Percentiles rank a stretch among this genome's conserved stretches.
Conservation (phyloP, 2,329 filamentous ascomycete genomes). For the Epicoccum sorghinum region DNA sequence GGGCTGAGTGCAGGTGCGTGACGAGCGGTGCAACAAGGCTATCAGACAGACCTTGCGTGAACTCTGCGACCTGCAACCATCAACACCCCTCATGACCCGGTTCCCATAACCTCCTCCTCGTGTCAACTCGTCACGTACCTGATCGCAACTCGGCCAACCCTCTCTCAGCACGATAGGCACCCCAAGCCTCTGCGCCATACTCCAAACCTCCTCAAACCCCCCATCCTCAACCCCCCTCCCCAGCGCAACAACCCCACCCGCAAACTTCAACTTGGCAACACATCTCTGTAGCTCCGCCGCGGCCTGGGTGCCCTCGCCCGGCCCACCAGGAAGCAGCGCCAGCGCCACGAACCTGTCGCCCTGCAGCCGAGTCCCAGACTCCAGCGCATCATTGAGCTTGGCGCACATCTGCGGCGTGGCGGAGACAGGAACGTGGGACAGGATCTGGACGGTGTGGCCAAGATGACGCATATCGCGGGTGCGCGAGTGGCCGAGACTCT, state of each 20-base stretch:
- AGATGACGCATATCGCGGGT: slow-evolving; percentile 32
- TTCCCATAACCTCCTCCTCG: not conserved
- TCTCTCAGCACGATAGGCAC: slow-evolving; percentile 45
- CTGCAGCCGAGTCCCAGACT: slow-evolving; percentile 23
- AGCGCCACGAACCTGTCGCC: slow-evolving; percentile 52
- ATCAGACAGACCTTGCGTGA: slow-evolving; percentile 18
- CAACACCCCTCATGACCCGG: slow-evolving; percentile 1
- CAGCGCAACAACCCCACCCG: slow-evolving; percentile 57
- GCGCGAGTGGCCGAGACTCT: slow-evolving; percentile 28
- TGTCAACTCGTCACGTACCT: slow-evolving; percentile 19
- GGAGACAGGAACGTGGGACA: slow-evolving; percentile 35
- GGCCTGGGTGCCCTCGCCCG: slow-evolving; percentile 36
- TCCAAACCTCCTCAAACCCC: slow-evolving; percentile 53
- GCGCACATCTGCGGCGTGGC: slow-evolving; percentile 22
- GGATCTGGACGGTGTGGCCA: slow-evolving; percentile 30
- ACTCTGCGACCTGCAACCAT: slow-evolving; percentile 20
- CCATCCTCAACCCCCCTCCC: slow-evolving; percentile 49
- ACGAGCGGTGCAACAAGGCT: slow-evolving; percentile 22
- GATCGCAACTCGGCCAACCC: slow-evolving; percentile 24
- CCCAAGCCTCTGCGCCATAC: slow-evolving; percentile 46
- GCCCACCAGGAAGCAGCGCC: slow-evolving; percentile 46
- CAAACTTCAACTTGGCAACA: slow-evolving; percentile 53
- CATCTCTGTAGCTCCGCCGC: slow-evolving; percentile 50
- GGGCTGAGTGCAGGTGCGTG: slow-evolving; percentile 53
- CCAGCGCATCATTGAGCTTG: slow-evolving; percentile 34